Base-by-base conservation (phyloP, 179 eudicot genomes). In the Silene vulgaris region DNA sequence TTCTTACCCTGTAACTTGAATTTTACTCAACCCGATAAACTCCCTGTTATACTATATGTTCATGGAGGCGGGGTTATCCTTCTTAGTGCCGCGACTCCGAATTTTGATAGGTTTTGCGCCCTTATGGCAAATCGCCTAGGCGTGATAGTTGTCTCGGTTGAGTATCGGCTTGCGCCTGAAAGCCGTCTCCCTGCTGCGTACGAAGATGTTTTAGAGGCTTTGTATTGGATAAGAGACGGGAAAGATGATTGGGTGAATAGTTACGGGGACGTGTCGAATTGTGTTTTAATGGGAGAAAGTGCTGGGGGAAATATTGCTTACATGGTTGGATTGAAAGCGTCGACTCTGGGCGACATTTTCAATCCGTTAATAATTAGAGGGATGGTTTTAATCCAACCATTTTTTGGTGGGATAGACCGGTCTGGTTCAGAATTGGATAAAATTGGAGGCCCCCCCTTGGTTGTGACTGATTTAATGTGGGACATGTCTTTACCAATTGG, bases 51-150 rank as follows among this genome's bases (percentile, higher is more conserved):
- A 0, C 65, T 87, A 1, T 84, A 76, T 29, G 80, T 19, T 20
- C 93, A 87, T 13, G 93, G 93, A 0, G 93, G 93, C 0, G 85
- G 87, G 28, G 87, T 89, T 74, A 69, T 89, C 20, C 0, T 86
- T 1, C n/a, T 35, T 0, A 80, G 83, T 13, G 79, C 84, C 0
- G 81, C 73, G 4, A 14, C 76, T 0, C 56, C 73, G 0, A 13
- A 45, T 11, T 71, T 70, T 28, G 80, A 89, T 21, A 7, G 29
- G 3, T 79, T 86, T 6, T 80, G 84, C 60, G 29, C 72, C 14
- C 26, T 26, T 30, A 29, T 83, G 8, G 87, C 87, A 0, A 17
- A 52, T 0, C 77, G 71, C 21, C 23, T 84, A 3, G 20, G 57
- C 13, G 71, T 60, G 65, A 17, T 80, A 23, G 82, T 88, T 8